Percentiles rank a stretch among this genome's conserved stretches.
Conservation (phyloP, 805 yeast species). For the Lachancea dasiensis region DNA sequence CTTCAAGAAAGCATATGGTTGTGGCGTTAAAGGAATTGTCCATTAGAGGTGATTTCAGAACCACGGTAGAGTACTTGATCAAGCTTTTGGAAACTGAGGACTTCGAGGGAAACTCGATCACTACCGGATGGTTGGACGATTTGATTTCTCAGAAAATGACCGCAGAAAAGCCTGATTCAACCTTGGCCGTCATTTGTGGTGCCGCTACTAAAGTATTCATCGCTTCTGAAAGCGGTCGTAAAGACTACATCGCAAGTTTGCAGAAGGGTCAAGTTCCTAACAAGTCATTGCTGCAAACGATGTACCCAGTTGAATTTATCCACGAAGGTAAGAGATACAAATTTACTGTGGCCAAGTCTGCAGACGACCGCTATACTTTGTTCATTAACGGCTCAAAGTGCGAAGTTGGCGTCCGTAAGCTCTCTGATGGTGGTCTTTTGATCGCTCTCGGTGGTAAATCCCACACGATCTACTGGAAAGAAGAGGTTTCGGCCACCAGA, state of each 20-base stretch:
- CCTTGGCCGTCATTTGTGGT: conserved; percentile 90
- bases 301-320: conserved; percentile 90
- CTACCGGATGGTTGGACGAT: conserved; percentile 99
- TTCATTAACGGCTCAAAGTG: conserved; percentile 91
- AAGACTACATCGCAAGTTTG: conserved; percentile 66
- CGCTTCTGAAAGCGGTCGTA: conserved; percentile 62
- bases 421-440: conserved; percentile 92
- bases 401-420: conserved; percentile 79
- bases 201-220: conserved; percentile 94
- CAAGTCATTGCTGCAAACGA: conserved; percentile 72
- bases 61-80: conserved; percentile 95
- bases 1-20: conserved; percentile 97
- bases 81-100: conserved; percentile 94
- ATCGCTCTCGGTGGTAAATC: conserved; percentile 86
- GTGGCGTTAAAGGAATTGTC: conserved; percentile 95
- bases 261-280: conserved; percentile 95
- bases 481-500: conserved; percentile 93
- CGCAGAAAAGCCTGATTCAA: conserved; percentile 93
- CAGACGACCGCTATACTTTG: conserved; percentile 75
- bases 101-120: conserved; percentile 91
- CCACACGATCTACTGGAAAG: conserved; percentile 95
- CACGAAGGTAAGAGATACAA: conserved; percentile 91
- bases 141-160: conserved; percentile 88
- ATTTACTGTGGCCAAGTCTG: conserved; percentile 92
- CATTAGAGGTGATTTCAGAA: conserved; percentile 97